phyloP scores from a whole-genome alignment of 1,284 basidiomycete species.

The Gymnopus androsaceus region DNA sequence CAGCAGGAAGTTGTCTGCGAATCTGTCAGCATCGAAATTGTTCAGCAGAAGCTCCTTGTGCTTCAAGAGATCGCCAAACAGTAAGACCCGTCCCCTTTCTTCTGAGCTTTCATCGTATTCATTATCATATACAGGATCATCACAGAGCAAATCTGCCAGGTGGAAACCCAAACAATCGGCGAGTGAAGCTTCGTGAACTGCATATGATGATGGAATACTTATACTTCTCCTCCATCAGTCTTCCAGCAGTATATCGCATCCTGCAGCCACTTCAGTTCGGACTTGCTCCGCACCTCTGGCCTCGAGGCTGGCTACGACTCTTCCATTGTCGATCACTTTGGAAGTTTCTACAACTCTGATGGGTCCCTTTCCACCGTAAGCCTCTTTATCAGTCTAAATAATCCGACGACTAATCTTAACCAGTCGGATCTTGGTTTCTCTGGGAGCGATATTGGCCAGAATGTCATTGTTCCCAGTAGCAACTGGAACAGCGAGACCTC shows the following conservation, averaged over 20 bases:
- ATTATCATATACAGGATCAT: slow-evolving; percentile 33
- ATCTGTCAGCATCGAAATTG: slow-evolving; percentile 14
- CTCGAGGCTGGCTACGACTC: slow-evolving; percentile 28
- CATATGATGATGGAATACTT: background rate
- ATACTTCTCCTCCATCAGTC: background rate
- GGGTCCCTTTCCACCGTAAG: slow-evolving; percentile 20
- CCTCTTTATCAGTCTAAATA: background rate
- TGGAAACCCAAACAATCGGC: slow-evolving; percentile 34
- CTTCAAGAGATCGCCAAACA: slow-evolving; percentile 28
- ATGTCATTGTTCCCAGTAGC: slow-evolving; percentile 14
- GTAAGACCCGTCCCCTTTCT: slow-evolving; percentile 21
- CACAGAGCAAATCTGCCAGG: slow-evolving; percentile 33
- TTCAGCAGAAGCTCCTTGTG: slow-evolving; percentile 21
- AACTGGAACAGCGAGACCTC: slow-evolving; percentile 21
- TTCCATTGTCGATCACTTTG: slow-evolving; percentile 18
- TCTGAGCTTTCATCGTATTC: background rate
- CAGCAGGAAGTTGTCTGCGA: slow-evolving; percentile 24
- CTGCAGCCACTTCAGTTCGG: slow-evolving; percentile 28
- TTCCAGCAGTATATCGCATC: slow-evolving; percentile 4
- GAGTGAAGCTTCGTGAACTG: slow-evolving; percentile 8
- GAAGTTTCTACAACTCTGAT: slow-evolving; percentile 18
- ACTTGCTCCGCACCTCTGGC: slow-evolving; percentile 29
- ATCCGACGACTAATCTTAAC: background rate
- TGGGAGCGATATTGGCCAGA: slow-evolving; percentile 18
- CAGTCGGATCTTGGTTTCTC: slow-evolving; percentile 17